Percentiles rank a stretch among this genome's conserved stretches.
Conservation (phyloP, 805 yeast genomes). For the Ogataea methylovora region DNA sequence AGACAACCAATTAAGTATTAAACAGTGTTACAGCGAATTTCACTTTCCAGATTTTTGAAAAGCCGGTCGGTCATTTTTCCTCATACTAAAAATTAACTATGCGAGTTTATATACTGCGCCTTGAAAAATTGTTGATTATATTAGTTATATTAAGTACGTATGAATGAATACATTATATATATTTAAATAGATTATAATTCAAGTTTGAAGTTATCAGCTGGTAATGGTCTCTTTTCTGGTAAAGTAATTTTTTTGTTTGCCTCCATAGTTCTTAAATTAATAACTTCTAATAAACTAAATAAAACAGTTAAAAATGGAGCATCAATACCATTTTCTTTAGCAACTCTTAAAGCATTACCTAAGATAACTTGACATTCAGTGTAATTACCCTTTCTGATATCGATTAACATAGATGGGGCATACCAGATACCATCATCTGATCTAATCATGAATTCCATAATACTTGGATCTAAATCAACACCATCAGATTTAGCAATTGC, state of each 20-base stretch:
- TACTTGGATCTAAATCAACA: slow-evolving; percentile 23
- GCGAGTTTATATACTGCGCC: no score
- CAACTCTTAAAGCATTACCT: slow-evolving; percentile 31
- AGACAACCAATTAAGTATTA: neutral
- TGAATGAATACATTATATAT: no score
- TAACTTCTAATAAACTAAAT: slow-evolving; percentile 48
- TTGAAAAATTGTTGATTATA: neutral
- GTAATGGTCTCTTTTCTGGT: slow-evolving; percentile 24
- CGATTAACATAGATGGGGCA: slow-evolving; percentile 41
- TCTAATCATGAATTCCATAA: slow-evolving; percentile 25
- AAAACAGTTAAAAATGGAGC: slow-evolving; percentile 53
- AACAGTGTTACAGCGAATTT: no score
- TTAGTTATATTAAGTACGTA: no score
- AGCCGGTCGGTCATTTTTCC: no score
- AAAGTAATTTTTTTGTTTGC: slow-evolving; percentile 21
- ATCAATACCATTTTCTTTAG: slow-evolving; percentile 28
- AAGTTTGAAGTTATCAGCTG: slow-evolving; percentile 13
- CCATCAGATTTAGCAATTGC: slow-evolving; percentile 42
- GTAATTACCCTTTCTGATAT: slow-evolving; percentile 26
- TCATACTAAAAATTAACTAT: no score
- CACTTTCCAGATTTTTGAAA: no score
- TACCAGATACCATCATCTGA: slow-evolving; percentile 32
- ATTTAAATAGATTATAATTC: neutral
- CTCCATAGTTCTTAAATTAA: slow-evolving; percentile 57
- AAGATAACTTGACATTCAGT: slow-evolving; percentile 35